Conservation (phyloP, 2,329 filamentous ascomycete species). For the Ophiostoma sp. region DNA sequence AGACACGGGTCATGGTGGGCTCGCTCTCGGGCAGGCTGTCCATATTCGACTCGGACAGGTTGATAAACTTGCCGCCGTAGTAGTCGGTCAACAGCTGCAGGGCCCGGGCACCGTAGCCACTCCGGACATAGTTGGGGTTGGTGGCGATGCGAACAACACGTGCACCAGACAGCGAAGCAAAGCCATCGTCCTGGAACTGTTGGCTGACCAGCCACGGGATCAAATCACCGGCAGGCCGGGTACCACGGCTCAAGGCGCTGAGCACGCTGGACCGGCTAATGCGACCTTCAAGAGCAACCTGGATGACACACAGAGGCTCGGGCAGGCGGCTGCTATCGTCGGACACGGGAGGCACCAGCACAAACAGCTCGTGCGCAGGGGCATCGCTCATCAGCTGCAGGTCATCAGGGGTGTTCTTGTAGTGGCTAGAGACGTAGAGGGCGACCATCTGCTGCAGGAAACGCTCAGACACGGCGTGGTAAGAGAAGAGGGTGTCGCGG, state of each 20-base stretch:
- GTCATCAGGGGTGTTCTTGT: conserved; percentile 97
- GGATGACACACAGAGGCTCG: conserved; percentile 89
- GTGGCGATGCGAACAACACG: conserved; percentile 91
- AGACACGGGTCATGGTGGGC: conserved; percentile 68
- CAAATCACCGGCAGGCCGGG: conserved; percentile 82
- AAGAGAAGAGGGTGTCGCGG: conserved; percentile 95
- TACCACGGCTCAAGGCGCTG: conserved; percentile 80
- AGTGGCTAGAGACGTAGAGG: conserved; percentile 92
- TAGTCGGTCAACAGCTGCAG: conserved; percentile 84
- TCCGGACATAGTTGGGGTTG: conserved; percentile 83
- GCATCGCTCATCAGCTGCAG: conserved; percentile 98
- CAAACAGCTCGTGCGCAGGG: conserved; percentile 91
- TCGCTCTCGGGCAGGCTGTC: conserved; percentile 30
- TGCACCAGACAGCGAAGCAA: conserved; percentile 86
- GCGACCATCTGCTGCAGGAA: conserved; percentile 98
- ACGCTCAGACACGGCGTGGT: conserved; percentile 92
- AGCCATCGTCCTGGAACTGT: conserved; percentile 96
- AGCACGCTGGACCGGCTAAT: conserved; percentile 92
- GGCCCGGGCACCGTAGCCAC: conserved; percentile 91
- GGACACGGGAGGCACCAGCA: conserved; percentile 79
- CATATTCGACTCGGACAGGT: conserved; percentile 64
- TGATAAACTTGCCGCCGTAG: conserved; percentile 89
- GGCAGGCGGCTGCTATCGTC: conserved; percentile 74
- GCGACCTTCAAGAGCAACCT: conserved; percentile 87
- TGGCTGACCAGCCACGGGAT: conserved; percentile 98